Conservation (phyloP, 2,329 filamentous ascomycete genomes). For the Colletotrichum tropicicola region DNA sequence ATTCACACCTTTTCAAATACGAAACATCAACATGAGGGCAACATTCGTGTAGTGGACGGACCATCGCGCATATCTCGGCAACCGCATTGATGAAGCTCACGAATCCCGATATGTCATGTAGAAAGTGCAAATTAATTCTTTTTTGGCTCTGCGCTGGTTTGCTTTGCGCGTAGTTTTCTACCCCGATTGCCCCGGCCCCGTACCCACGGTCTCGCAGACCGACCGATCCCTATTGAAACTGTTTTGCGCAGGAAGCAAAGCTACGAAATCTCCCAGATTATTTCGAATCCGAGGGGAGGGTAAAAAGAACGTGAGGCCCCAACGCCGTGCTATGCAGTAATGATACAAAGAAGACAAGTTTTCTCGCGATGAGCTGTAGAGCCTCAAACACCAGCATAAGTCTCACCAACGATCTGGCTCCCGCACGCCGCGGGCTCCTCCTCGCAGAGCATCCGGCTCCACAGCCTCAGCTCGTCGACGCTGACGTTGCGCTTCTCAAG, state of each 20-base stretch:
- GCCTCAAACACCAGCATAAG: constrained; percentile 27
- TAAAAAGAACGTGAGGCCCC: not conserved
- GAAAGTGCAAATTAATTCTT: too few relatives aligned
- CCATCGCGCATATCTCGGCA: too few relatives aligned
- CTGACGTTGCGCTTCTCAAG: constrained; percentile 28
- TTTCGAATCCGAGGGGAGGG: not conserved
- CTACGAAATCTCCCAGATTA: not conserved
- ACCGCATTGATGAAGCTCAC: too few relatives aligned
- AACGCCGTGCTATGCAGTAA: constrained; percentile 27
- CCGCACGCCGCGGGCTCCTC: constrained; percentile 32
- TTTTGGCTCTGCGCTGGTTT: too few relatives aligned
- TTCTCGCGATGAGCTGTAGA: not conserved
- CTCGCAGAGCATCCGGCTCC: constrained; percentile 34
- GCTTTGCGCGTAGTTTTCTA: not conserved
- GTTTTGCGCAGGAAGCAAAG: not conserved
- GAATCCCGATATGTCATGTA: too few relatives aligned
- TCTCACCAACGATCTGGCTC: constrained; percentile 24
- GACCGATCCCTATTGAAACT: not conserved
- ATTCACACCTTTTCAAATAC: too few relatives aligned
- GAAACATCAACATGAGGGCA: too few relatives aligned
- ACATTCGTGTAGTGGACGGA: too few relatives aligned
- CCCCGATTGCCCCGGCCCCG: not conserved
- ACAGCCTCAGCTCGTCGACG: constrained; percentile 33
- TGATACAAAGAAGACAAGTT: not conserved
- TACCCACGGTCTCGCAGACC: not conserved